Evolutionary conservation across 1,284 basidiomycete genomes (phyloP), one percentile per base, ranked within the genome.

Genomic region (Ustilago loliicola): DNA sequence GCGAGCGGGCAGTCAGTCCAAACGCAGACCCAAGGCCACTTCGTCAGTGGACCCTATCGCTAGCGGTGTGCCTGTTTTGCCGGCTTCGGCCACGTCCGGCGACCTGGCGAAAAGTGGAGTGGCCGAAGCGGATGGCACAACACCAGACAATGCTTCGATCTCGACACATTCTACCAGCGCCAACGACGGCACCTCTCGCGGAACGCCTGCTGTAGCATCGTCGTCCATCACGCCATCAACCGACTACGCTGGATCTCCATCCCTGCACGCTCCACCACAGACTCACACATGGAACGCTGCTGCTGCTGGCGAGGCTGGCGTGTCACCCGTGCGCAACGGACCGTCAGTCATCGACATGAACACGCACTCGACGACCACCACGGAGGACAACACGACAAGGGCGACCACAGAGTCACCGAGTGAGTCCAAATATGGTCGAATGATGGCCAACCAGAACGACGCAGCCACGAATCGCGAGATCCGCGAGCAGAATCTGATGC

Each of bases 81-180:
- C 71, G 0, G 34, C 58, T 17, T 56, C 73, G 23, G 38, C 56
- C 11, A 68, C 68, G 0, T 50, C 48, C 5, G 52, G 29, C 38
- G 68, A 71, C 21, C 55, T 66, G 21, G 50, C 69, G 17, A 66
- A 40, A 38, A 56, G 34, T 17, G 56, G 32, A 8, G 25, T 52
- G 8, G 32, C 51, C 10, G 66, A 70, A 19, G 17, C 9, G 7
- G 72, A 60, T 45, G 61, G 58, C 0, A 36, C 53, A 3, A 65
- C 62, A 5, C 68, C 66, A 6, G 75, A 72, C 61, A 62, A 68
- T 21, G 69, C 62, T 23, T 72, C 75, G 54, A 55, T 63, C 6
- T 73, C 75, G 47, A 77, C 70, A 17, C 67, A 69, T n/a, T 67
- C 73, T n/a, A 62, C 73, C 15, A 54, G 48, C 29, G 68, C 68